Evolutionary conservation across 345 rosid species (phyloP).

Genomic region (Euphorbia tirucalli): DNA sequence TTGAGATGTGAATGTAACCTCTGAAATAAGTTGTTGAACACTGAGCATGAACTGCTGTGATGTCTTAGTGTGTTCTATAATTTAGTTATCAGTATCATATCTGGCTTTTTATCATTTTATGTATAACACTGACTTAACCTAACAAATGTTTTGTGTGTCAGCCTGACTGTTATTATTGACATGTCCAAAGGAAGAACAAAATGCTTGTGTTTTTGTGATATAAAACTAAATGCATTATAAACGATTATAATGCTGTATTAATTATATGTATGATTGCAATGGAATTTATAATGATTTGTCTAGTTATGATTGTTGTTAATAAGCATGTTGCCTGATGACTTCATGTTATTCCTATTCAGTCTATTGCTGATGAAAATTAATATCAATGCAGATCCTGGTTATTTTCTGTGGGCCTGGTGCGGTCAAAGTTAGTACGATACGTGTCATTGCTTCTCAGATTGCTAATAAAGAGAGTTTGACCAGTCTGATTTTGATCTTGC

Average conservation of each 20-base stretch:
- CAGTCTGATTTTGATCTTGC: conserved; percentile 69
- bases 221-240: neutral
- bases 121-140: neutral
- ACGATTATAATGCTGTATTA: neutral
- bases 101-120: neutral
- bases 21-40: neutral
- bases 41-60: neutral
- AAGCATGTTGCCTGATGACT: neutral
- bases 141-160: neutral
- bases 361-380: neutral
- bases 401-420: conserved; percentile 60
- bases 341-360: neutral
- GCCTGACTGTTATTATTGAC: neutral
- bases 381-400: conserved; percentile 55
- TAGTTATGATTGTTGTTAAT: neutral
- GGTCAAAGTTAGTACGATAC: conserved; percentile 64
- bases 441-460: conserved; percentile 55
- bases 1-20: neutral
- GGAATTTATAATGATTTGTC: neutral
- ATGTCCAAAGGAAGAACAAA: neutral
- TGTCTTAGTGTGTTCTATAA: too few species aligned
- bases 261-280: neutral
- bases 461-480: conserved; percentile 53
- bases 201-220: neutral
- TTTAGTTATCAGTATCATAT: neutral